phyloP scores from a whole-genome alignment of 164 flowering plant genomes.

The Aristolochia fimbriata region DNA sequence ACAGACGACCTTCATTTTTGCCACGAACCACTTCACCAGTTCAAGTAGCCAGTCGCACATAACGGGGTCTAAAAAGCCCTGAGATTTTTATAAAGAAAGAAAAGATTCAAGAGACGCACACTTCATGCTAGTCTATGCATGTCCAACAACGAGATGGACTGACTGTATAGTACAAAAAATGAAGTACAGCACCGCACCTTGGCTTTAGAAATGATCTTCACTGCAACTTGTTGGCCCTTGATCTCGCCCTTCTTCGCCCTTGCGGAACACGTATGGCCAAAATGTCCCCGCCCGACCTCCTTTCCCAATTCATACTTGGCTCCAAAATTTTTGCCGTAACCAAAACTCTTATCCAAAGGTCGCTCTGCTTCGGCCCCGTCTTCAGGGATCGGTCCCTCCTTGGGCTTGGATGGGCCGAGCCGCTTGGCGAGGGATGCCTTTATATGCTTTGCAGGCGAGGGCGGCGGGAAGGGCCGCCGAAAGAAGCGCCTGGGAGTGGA shows the following conservation, averaged over 20 bases:
- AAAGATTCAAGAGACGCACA: too few species aligned
- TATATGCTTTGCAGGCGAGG: conserved; percentile 96
- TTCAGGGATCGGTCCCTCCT: conserved; percentile 82
- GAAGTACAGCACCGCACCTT: conserved; percentile 46
- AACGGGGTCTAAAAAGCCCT: too few species aligned
- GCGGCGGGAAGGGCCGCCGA: conserved; percentile 81
- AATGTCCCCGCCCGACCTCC: conserved; percentile 97
- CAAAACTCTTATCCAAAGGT: conserved; percentile 85
- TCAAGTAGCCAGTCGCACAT: too few species aligned
- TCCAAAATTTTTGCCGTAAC: conserved; percentile 68
- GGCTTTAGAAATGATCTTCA: conserved; percentile 87
- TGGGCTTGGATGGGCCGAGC: conserved; percentile 51
- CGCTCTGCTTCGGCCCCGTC: conserved; percentile 34
- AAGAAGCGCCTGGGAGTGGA: conserved; percentile 68
- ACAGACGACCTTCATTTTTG: too few species aligned
- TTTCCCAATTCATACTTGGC: conserved; percentile 87
- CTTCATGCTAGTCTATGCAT: too few species aligned
- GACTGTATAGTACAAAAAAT: not conserved
- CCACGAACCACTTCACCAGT: too few species aligned
- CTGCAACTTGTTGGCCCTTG: conserved; percentile 70
- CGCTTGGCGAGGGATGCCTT: conserved; percentile 70
- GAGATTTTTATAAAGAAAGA: too few species aligned
- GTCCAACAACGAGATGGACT: too few species aligned
- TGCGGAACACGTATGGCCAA: conserved; percentile 92
- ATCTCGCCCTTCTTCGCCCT: conserved; percentile 72